These are phyloP conservation scores for Pilasporangium apinafurcum DNA, from an alignment of 352 stramenopile species.

Conservation along the genomic window DNA sequence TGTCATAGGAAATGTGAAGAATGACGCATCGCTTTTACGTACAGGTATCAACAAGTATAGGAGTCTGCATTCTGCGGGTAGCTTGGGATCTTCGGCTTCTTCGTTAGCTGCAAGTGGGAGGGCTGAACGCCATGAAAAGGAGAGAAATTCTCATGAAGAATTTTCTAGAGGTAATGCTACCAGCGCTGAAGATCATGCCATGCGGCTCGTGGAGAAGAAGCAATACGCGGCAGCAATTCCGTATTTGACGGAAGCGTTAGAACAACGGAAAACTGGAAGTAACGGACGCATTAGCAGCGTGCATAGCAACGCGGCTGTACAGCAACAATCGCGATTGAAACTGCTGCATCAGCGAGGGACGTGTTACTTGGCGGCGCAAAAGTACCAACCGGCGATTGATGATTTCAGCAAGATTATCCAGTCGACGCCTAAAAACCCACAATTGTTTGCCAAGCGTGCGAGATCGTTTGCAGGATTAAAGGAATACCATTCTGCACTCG, in stretches of 20 bases:
- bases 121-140: conserved; percentile 15
- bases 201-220: conserved; percentile 44
- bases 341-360: conserved; percentile 56
- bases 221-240: conserved; percentile 53
- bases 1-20: too few species aligned
- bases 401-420: conserved; percentile 67
- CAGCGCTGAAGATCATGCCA: conserved; percentile 19
- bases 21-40: conserved; percentile 28
- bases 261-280: conserved; percentile 2
- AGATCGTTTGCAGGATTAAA: conserved; percentile 50
- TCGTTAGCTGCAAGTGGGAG: too few species aligned
- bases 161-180: too few species aligned
- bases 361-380: conserved; percentile 45
- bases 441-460: conserved; percentile 63
- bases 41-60: conserved; percentile 69
- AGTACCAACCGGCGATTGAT: conserved; percentile 61
- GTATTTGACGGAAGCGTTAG: conserved; percentile 50
- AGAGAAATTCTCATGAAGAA: too few species aligned
- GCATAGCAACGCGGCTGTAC: conserved; percentile 5
- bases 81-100: too few species aligned
- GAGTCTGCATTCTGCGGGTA: conserved; percentile 33
- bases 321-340: conserved; percentile 32
- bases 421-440: conserved; percentile 52
- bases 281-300: not conserved
- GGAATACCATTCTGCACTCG: conserved; percentile 40